Evolutionary conservation across 495 filamentous ascomycete genomes (phyloP), one percentile per base, ranked within the genome.

Genomic region (Rhizodiscina lignyota): DNA sequence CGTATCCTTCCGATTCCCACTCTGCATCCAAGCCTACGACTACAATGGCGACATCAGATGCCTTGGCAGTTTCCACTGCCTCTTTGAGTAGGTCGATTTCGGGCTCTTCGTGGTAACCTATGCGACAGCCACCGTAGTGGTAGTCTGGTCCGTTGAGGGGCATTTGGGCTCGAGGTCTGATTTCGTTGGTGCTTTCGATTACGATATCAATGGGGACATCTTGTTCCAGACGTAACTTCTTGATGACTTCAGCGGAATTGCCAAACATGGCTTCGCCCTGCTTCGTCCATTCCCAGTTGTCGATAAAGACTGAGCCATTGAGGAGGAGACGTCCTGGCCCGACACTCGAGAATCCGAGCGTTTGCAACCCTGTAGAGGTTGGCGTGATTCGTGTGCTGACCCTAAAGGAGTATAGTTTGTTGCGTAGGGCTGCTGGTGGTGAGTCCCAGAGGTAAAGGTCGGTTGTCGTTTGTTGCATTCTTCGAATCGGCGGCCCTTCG

Each of bases 1-100:
- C 83, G 41, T 83, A 76, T 17, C 84, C 84, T 50, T 91, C 84
- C 13, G 77, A 82, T 51, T 91, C 83, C 83, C 83, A 91, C 50
- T 93, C 84, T 29, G 33, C 68, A 47, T 82, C 81, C 11, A 91
- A 63, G 2, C 84, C 84, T 16, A 82, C 79, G 44, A 83, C 72
- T 6, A 91, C 63, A 32, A 91, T 64, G 4, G 80, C 84, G 20
- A 84, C 74, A 35, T 87, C 79, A 1, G 68, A 68, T 19, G 64
- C 58, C 36, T 59, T 60, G 4, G 81, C 81, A 10, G 77, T 54
- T 5, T 62, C 53, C 19, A 73, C 70, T 0, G 81, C 80, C 24
- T 73, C 59, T 11, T 60, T 49, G 26, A 83, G 67, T 27, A 77
- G 70, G 42, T 83, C 77, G 30, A 77, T 63, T 46, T 68, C 56